Evolutionary conservation across 2,329 filamentous ascomycete genomes (phyloP).

Genomic region (Botrytis deweyae): DNA sequence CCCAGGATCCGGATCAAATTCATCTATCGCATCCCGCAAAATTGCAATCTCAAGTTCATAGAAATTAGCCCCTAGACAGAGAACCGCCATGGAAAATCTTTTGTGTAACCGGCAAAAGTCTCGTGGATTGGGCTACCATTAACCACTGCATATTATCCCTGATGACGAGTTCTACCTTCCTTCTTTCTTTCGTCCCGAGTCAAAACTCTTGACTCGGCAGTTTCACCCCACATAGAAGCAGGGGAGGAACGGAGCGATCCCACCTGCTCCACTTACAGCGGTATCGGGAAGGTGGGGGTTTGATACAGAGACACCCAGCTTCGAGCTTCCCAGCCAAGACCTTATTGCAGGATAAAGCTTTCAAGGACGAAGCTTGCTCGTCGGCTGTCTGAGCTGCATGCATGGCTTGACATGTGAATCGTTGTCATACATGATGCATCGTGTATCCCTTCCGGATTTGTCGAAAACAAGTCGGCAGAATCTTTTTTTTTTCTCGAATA

Average conservation of each 20-base stretch:
- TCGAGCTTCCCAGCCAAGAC: neutral
- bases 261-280: neutral
- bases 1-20: neutral
- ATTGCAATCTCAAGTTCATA: neutral
- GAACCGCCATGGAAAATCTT: neutral
- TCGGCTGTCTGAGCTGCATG: neutral
- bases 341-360: neutral
- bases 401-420: neutral
- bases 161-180: neutral
- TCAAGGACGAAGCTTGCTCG: neutral
- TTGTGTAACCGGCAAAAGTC: too few species aligned
- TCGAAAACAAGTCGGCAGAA: neutral
- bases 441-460: neutral
- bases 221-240: neutral
- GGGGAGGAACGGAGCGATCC: neutral
- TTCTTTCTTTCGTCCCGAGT: neutral
- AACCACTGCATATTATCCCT: too few species aligned
- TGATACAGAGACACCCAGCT: slow-evolving; percentile 11
- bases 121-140: neutral
- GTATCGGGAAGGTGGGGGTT: neutral
- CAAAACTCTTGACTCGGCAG: neutral
- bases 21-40: neutral
- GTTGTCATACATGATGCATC: neutral
- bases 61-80: neutral
- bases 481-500: neutral